Conservation (phyloP, 805 yeast species). For the Myxozyma nipponensis region DNA sequence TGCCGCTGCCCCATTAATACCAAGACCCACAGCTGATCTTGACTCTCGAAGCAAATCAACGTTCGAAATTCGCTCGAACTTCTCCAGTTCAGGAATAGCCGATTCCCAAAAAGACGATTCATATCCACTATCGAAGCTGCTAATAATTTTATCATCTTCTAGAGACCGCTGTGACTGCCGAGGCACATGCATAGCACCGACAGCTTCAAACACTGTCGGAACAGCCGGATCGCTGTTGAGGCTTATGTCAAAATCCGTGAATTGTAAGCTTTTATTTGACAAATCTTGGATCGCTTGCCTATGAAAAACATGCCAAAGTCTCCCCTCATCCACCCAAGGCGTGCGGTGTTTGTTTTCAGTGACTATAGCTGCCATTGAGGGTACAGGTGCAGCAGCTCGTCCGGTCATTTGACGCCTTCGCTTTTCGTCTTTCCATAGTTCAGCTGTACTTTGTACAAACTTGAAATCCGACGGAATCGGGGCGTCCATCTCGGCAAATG, state of each 20-base stretch:
- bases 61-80: neutral
- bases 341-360: neutral
- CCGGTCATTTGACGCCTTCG: constrained; percentile 18
- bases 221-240: neutral
- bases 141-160: constrained; percentile 3
- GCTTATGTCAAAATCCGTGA: neutral
- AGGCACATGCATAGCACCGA: constrained; percentile 4
- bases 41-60: neutral
- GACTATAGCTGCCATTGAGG: constrained; percentile 9
- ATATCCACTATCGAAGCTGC: too few relatives aligned
- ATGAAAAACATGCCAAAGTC: neutral
- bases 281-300: neutral
- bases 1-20: neutral
- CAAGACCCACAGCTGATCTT: neutral
- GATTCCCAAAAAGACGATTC: constrained; percentile 17
- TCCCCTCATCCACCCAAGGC: constrained; percentile 12
- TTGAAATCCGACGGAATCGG: constrained; percentile 23
- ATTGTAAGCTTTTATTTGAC: neutral
- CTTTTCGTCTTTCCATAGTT: constrained; percentile 53
- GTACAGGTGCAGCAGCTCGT: neutral
- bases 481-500: constrained; percentile 41
- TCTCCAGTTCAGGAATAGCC: constrained; percentile 1
- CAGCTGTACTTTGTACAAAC: constrained; percentile 34
- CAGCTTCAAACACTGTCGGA: constrained; percentile 13
- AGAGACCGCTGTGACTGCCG: neutral